These are phyloP conservation scores for Neurospora intermedia DNA, from an alignment of 495 filamentous ascomycete species.

Conservation along the genomic window DNA sequence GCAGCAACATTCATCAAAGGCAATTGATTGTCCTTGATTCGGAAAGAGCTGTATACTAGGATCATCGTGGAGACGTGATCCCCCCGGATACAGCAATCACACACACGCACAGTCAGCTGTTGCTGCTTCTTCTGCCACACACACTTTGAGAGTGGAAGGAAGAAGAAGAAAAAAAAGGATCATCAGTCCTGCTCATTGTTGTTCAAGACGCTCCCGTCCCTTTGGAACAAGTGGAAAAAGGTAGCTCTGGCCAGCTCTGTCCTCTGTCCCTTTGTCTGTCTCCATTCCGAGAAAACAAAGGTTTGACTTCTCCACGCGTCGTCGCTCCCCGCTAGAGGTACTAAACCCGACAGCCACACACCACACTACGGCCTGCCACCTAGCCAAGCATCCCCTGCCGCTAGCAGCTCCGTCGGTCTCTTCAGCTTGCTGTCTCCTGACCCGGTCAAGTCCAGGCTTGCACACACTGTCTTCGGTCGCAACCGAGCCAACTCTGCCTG, in stretches of 20 bases:
- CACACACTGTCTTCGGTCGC: neutral
- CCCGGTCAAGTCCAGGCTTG: neutral
- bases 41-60: neutral
- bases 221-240: neutral
- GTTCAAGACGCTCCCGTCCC: neutral
- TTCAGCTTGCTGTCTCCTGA: neutral
- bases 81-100: neutral
- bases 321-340: neutral
- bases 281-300: neutral
- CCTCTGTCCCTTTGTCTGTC: neutral
- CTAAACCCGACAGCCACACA: neutral
- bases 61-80: neutral
- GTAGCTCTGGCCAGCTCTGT: neutral
- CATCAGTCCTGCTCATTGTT: neutral
- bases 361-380: neutral
- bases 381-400: neutral
- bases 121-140: neutral
- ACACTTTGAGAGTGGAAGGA: neutral
- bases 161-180: neutral
- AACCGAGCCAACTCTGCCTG: neutral
- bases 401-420: neutral
- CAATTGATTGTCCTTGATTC: neutral
- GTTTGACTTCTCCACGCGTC: neutral
- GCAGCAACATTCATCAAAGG: neutral
- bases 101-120: neutral